A percentile compares a stretch with the other conserved stretches of the same genome.
These are phyloP conservation scores for Thermomucor indicae-seudaticae DNA, from an alignment of 371 early-diverging fungal genomes.

Conservation along the genomic window DNA sequence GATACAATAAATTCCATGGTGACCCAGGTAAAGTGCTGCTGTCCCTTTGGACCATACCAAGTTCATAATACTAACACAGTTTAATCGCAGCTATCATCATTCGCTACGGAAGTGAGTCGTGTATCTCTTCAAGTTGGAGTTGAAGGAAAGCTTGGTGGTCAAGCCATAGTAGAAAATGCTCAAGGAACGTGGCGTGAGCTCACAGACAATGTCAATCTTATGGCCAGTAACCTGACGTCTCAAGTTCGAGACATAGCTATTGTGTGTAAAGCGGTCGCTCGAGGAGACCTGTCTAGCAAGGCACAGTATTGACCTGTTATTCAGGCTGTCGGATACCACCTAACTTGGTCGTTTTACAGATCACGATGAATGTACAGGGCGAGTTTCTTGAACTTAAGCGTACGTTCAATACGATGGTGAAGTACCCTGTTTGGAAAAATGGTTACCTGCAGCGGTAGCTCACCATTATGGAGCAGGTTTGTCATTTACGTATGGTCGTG, in stretches of 20 bases:
- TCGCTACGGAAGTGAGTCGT: constrained; percentile 30
- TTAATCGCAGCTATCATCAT: constrained; percentile 12
- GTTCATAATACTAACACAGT: not conserved
- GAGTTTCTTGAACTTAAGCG: constrained; percentile 62
- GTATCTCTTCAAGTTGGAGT: constrained; percentile 41
- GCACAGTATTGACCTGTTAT: constrained; percentile 4
- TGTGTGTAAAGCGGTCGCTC: constrained; percentile 22
- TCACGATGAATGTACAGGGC: constrained; percentile 46
- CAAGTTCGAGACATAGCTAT: constrained; percentile 25
- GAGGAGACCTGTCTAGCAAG: constrained; percentile 36
- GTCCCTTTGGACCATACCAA: not conserved
- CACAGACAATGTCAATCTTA: constrained; percentile 45
- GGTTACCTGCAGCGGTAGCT: no score
- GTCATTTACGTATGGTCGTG: constrained; percentile 43
- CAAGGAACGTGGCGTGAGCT: constrained; percentile 53
- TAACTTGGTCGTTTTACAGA: not conserved
- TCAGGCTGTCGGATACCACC: not conserved
- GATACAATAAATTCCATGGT: constrained; percentile 27
- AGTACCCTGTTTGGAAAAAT: constrained; percentile 14
- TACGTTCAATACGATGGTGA: constrained; percentile 50
- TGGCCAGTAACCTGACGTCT: no score
- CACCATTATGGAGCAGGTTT: no score
- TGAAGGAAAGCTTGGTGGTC: no score
- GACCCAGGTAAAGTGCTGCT: constrained; percentile 11
- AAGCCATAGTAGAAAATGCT: constrained; percentile 37